Conservation (phyloP, 345 rosid species). For the Eucalyptus lansdowneana region DNA sequence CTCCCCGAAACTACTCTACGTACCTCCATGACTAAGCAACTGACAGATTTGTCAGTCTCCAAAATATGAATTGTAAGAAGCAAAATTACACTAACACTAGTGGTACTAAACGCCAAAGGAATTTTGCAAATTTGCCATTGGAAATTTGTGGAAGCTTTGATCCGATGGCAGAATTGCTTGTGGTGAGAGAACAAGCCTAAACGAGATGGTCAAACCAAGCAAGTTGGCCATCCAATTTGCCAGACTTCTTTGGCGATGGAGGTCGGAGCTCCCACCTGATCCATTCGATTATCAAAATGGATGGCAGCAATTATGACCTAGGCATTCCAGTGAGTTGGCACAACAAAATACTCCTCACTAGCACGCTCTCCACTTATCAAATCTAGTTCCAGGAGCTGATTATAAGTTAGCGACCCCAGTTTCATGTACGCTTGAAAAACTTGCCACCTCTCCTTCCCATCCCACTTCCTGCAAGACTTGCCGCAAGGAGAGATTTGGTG, state of each 20-base stretch:
- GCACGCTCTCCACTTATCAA: background rate
- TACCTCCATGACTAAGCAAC: background rate
- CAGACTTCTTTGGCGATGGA: background rate
- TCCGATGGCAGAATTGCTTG: background rate
- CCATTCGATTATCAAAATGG: background rate
- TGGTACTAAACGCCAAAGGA: background rate
- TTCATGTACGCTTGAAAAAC: constrained; percentile 46
- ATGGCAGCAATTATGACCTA: background rate
- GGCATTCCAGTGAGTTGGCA: background rate
- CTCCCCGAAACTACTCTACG: background rate
- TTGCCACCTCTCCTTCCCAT: constrained; percentile 69
- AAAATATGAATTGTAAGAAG: background rate
- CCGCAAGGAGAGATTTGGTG: constrained; percentile 47
- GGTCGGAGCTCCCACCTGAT: background rate
- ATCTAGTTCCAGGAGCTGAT: background rate
- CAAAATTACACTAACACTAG: background rate
- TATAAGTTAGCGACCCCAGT: background rate
- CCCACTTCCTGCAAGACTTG: constrained; percentile 53
- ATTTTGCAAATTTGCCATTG: background rate
- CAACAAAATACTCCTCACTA: background rate
- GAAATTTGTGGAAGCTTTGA: background rate
- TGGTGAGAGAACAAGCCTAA: background rate
- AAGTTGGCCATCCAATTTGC: background rate
- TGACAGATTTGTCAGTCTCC: background rate
- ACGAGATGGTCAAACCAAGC: background rate